phyloP scores from a whole-genome alignment of 192 early-diverging fungal genomes.

The Dissophora globulifera region DNA sequence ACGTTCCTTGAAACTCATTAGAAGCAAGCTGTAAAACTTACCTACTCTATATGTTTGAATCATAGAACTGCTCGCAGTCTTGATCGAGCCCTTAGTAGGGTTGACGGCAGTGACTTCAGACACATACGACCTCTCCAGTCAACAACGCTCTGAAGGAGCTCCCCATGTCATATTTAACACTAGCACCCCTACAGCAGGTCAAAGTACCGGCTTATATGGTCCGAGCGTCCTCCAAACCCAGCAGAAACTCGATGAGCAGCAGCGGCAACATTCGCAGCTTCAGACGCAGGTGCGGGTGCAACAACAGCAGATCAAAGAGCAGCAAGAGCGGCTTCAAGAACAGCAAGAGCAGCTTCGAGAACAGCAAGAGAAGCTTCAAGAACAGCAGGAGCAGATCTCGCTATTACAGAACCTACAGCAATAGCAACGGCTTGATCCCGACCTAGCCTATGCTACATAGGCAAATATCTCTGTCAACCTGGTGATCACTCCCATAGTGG shows the following conservation, averaged over 20 bases:
- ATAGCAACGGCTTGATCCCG: too few relatives aligned
- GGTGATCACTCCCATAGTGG: too few relatives aligned
- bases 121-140: background rate
- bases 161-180: slow-evolving; percentile 17
- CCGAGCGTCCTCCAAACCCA: slow-evolving; percentile 10
- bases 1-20: background rate
- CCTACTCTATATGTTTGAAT: too few relatives aligned
- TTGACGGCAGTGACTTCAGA: slow-evolving; percentile 25
- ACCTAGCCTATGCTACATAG: too few relatives aligned
- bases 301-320: slow-evolving; percentile 24
- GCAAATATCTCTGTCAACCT: too few relatives aligned
- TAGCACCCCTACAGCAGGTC: slow-evolving; percentile 3
- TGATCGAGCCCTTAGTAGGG: slow-evolving; percentile 48
- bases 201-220: slow-evolving; percentile 12
- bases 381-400: too few relatives aligned
- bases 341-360: slow-evolving; percentile 2
- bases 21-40: too few relatives aligned
- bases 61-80: slow-evolving; percentile 38
- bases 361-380: too few relatives aligned
- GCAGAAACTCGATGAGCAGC: slow-evolving; percentile 16
- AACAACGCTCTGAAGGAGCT: background rate
- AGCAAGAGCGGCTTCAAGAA: slow-evolving; percentile 1
- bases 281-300: slow-evolving; percentile 3
- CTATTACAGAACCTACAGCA: too few relatives aligned
- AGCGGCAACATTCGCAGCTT: slow-evolving; percentile 14